Conservation (phyloP, 2,329 filamentous ascomycete species). For the Cercospora zeina region DNA sequence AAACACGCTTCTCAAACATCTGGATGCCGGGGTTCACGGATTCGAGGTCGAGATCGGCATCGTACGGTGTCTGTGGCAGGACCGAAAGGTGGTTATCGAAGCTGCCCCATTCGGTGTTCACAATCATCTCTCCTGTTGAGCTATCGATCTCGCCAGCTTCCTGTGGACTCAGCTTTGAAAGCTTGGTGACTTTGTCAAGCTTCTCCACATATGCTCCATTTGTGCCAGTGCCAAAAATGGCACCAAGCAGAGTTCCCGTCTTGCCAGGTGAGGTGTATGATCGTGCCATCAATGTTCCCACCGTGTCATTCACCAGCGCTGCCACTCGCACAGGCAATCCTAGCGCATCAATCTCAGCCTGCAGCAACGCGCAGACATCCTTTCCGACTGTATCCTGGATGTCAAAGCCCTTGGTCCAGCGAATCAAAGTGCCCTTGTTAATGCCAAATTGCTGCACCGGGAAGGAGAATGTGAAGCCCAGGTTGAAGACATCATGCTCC, state of each 20-base stretch:
- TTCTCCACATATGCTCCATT: constrained; percentile 98
- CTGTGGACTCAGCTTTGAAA: constrained; percentile 48
- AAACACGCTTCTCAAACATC: constrained; percentile 98
- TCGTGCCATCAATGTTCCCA: constrained; percentile 95
- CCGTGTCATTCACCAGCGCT: constrained; percentile 94
- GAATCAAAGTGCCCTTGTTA: constrained; percentile 89
- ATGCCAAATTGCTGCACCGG: constrained; percentile 92
- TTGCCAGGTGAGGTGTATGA: constrained; percentile 91
- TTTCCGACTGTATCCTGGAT: constrained; percentile 92
- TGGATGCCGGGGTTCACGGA: constrained; percentile 92
- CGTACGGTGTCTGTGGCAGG: constrained; percentile 81
- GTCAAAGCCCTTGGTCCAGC: constrained; percentile 99
- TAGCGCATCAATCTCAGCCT: constrained; percentile 83
- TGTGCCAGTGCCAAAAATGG: constrained; percentile 95
- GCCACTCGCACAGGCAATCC: constrained; percentile 89
- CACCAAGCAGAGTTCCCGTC: constrained; percentile 83
- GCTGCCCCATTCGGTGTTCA: constrained; percentile 98
- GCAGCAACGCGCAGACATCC: constrained; percentile 88
- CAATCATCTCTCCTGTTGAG: constrained; percentile 88
- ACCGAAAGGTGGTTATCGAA: constrained; percentile 93
- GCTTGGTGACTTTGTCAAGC: constrained; percentile 78
- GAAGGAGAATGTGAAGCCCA: constrained; percentile 99
- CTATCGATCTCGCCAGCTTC: constrained; percentile 65
- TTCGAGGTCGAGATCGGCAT: constrained; percentile 72
- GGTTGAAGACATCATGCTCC: constrained; percentile 79